Conservation (phyloP, 257 asterid genomes). For the Lithospermum erythrorhizon region DNA sequence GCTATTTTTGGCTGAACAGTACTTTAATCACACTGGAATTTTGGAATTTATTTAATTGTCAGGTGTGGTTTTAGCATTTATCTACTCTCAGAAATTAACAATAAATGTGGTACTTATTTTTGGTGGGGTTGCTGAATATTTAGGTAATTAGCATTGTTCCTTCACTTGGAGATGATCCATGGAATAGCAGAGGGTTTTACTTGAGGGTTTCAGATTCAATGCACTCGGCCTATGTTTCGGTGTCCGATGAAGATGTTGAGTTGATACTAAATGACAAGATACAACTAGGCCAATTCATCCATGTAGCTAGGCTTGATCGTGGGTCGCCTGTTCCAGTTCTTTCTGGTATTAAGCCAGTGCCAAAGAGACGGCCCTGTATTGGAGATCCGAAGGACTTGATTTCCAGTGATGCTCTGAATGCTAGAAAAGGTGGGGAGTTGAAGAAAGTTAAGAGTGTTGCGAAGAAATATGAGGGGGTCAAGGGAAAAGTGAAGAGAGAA, state of each 20-base stretch:
- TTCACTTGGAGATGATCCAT: constrained; percentile 78
- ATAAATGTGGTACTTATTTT: background rate
- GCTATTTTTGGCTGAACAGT: no score
- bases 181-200: constrained; percentile 85
- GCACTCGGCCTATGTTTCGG: constrained; percentile 86
- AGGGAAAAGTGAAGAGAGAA: constrained; percentile 9
- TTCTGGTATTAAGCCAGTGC: constrained; percentile 61
- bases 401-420: constrained; percentile 63
- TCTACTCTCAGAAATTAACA: background rate
- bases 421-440: constrained; percentile 24
- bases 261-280: constrained; percentile 64
- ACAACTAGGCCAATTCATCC: constrained; percentile 85
- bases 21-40: no score
- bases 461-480: constrained; percentile 22
- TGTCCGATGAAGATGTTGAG: constrained; percentile 64
- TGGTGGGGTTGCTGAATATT: constrained; percentile 3
- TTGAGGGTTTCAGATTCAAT: constrained; percentile 90
- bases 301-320: constrained; percentile 50
- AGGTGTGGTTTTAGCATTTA: background rate
- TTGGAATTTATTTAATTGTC: no score
- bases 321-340: constrained; percentile 89
- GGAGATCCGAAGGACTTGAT: constrained; percentile 90
- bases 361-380: constrained; percentile 61
- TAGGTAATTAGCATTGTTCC: constrained; percentile 87
- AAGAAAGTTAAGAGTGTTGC: constrained; percentile 35